Conservation (phyloP, 73 alveolate genomes). For the Strombidium stylifer region DNA sequence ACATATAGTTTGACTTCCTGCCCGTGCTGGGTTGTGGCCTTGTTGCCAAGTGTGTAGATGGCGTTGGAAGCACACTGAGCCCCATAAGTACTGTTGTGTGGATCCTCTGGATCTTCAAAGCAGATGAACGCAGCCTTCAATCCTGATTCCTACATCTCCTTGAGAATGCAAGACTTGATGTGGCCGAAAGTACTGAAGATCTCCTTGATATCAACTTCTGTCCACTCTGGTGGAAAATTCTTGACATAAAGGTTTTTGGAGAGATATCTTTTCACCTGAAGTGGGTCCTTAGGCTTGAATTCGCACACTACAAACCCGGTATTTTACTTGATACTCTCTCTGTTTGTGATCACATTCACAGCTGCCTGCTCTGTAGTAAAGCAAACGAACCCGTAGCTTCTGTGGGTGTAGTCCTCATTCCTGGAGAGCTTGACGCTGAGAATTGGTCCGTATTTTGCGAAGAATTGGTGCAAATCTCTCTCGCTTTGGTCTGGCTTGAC, state of each 20-base stretch:
- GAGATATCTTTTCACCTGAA: constrained; percentile 47
- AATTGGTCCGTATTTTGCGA: not conserved
- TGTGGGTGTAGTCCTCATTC: constrained; percentile 23
- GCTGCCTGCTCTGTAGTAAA: constrained; percentile 76
- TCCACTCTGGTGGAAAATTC: constrained; percentile 75
- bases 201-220: constrained; percentile 69
- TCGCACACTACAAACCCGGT: no score
- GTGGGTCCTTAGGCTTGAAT: constrained; percentile 18
- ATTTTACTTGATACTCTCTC: no score
- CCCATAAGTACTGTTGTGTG: no score
- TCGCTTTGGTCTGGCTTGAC: constrained; percentile 21
- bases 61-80: no score
- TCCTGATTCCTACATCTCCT: no score
- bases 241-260: constrained; percentile 85
- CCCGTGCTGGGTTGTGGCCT: no score
- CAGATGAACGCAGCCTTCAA: no score
- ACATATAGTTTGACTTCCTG: no score
- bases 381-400: constrained; percentile 83
- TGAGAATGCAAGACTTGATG: no score
- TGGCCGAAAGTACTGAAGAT: constrained; percentile 73
- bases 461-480: constrained; percentile 17
- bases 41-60: no score
- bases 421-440: constrained; percentile 52
- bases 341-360: constrained; percentile 59
- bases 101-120: no score